phyloP scores from a whole-genome alignment of 1,284 basidiomycete species.

The Flammula alnicola region DNA sequence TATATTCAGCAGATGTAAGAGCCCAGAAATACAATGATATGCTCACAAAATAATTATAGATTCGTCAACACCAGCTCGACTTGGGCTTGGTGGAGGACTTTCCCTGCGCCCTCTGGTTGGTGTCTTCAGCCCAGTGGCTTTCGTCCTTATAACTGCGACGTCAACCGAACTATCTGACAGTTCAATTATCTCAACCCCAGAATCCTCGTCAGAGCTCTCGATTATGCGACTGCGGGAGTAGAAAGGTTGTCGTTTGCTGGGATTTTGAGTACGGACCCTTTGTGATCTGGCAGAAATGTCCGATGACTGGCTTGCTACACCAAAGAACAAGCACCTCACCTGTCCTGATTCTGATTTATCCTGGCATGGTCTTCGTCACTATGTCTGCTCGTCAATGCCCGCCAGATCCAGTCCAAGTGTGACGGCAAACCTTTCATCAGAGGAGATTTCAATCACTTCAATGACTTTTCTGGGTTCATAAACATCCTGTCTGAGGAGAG shows the following conservation, averaged over 20 bases:
- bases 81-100: not conserved
- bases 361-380: not conserved
- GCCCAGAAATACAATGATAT: not conserved
- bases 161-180: conserved; percentile 33
- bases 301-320: too few relatives aligned
- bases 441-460: conserved; percentile 59
- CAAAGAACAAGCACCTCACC: too few relatives aligned
- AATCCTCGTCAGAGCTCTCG: conserved; percentile 42
- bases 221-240: conserved; percentile 35
- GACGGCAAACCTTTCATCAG: conserved; percentile 34
- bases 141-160: not conserved
- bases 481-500: not conserved
- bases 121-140: not conserved
- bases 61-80: conserved; percentile 34
- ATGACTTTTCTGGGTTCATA: conserved; percentile 1
- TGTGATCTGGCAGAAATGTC: too few relatives aligned
- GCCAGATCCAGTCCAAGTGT: too few relatives aligned
- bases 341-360: too few relatives aligned
- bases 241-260: conserved; percentile 14
- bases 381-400: too few relatives aligned
- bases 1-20: not conserved
- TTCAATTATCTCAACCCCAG: conserved; percentile 32
- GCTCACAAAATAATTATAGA: conserved; percentile 53
- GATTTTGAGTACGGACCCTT: not conserved
- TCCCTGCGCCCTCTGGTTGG: not conserved